Conservation (phyloP, 2,329 filamentous ascomycete genomes). For the Pyrenophora graminea region DNA sequence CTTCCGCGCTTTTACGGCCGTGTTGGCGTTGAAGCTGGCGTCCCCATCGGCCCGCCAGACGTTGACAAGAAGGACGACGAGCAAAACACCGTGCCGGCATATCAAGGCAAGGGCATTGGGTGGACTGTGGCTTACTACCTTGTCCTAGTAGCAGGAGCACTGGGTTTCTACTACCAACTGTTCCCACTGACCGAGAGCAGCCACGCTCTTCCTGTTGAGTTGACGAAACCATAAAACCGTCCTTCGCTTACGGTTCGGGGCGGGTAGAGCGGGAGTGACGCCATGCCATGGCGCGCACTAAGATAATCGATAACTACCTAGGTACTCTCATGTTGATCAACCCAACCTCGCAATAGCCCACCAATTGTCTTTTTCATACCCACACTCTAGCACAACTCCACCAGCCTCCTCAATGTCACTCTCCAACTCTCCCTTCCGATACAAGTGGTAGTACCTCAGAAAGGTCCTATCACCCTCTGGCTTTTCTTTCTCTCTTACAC, state of each 20-base stretch:
- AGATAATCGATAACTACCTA: neutral
- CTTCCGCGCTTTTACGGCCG: conserved; percentile 83
- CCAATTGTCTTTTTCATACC: conserved; percentile 98
- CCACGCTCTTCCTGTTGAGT: conserved; percentile 52
- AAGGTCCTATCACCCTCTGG: conserved; percentile 62
- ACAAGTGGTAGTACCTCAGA: conserved; percentile 93
- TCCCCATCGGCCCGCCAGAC: conserved; percentile 45
- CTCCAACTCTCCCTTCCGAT: conserved; percentile 83
- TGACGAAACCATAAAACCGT: conserved; percentile 4
- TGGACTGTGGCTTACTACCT: conserved; percentile 84
- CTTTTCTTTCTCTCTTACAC: conserved; percentile 12
- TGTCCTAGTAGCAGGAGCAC: conserved; percentile 71
- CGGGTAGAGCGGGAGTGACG: neutral
- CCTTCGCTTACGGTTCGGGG: neutral
- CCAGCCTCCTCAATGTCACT: conserved; percentile 74
- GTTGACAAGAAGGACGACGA: conserved; percentile 43
- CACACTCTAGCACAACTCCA: conserved; percentile 74
- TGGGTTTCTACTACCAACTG: conserved; percentile 71
- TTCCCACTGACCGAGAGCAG: conserved; percentile 72
- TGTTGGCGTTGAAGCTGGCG: conserved; percentile 60
- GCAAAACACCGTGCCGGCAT: conserved; percentile 37
- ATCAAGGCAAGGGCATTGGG: conserved; percentile 43
- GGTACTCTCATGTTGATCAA: neutral
- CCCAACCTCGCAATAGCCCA: conserved; percentile 70
- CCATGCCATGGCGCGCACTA: neutral